These are phyloP conservation scores for Ulmus americana DNA, from an alignment of 331 rosid genomes.

Conservation along the genomic window DNA sequence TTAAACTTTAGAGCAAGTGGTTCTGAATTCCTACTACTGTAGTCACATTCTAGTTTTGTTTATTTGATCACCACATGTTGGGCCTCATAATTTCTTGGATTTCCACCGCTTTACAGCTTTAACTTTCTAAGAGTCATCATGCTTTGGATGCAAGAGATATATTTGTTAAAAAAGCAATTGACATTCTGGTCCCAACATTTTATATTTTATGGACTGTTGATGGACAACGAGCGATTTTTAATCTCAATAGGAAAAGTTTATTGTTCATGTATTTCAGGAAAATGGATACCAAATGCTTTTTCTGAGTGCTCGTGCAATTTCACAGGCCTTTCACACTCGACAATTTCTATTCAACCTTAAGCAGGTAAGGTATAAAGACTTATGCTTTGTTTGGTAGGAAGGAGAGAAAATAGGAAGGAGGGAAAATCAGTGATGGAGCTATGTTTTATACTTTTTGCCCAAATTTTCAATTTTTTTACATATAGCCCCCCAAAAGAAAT, in stretches of 20 bases:
- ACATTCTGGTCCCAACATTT: neutral
- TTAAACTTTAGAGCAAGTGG: no score
- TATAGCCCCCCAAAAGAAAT: no score
- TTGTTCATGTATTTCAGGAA: slow-evolving; percentile 51
- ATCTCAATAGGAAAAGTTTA: slow-evolving; percentile 1
- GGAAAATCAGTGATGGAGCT: no score
- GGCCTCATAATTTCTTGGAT: no score
- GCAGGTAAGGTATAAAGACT: slow-evolving; percentile 50
- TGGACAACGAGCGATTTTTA: neutral
- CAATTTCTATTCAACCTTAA: slow-evolving; percentile 83
- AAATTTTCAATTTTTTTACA: no score
- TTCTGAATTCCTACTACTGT: no score
- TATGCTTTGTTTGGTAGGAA: no score
- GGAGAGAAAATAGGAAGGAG: no score
- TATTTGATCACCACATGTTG: no score
- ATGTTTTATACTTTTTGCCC: no score
- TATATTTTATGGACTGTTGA: neutral
- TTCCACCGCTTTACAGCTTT: no score
- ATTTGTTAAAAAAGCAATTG: neutral
- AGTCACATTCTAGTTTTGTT: no score
- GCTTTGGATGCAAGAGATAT: neutral
- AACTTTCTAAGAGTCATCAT: neutral
- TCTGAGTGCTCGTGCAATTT: slow-evolving; percentile 95
- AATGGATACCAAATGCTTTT: slow-evolving; percentile 91
- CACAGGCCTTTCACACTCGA: slow-evolving; percentile 78